phyloP scores from a whole-genome alignment of 805 yeast genomes.

The Torulaspora delbrueckii region DNA sequence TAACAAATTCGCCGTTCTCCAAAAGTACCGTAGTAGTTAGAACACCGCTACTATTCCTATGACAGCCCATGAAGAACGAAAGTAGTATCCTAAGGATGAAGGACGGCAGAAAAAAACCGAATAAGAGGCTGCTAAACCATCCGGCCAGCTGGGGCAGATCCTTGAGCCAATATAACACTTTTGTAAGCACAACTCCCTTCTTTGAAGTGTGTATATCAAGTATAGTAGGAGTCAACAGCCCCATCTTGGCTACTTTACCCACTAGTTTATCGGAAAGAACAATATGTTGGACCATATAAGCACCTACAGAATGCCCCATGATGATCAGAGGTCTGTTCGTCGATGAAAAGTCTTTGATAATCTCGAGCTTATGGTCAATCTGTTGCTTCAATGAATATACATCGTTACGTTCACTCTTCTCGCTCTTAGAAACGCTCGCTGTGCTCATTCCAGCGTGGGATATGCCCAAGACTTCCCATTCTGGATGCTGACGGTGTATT shows the following conservation, averaged over 20 bases:
- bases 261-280: conserved; percentile 27
- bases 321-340: conserved; percentile 28
- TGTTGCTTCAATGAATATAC: conserved; percentile 49
- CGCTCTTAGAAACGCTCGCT: conserved; percentile 3
- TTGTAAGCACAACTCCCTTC: conserved; percentile 37
- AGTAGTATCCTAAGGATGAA: conserved; percentile 26
- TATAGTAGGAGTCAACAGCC: conserved; percentile 67
- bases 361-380: conserved; percentile 50
- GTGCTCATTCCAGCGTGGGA: conserved; percentile 58
- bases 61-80: conserved; percentile 29
- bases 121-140: conserved; percentile 23
- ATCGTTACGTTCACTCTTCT: conserved; percentile 11
- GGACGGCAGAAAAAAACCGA: conserved; percentile 28
- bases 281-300: conserved; percentile 56
- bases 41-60: conserved; percentile 34
- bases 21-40: conserved; percentile 42
- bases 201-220: conserved; percentile 49
- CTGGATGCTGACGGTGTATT: conserved; percentile 41
- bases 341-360: conserved; percentile 39
- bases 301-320: conserved; percentile 70
- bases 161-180: conserved; percentile 23
- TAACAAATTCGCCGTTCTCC: conserved; percentile 41
- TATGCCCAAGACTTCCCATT: conserved; percentile 51
- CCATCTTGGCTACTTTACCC: conserved; percentile 42
- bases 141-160: conserved; percentile 34